Base-by-base conservation (phyloP, 306 rosid species). In the Fagus sylvatica region DNA sequence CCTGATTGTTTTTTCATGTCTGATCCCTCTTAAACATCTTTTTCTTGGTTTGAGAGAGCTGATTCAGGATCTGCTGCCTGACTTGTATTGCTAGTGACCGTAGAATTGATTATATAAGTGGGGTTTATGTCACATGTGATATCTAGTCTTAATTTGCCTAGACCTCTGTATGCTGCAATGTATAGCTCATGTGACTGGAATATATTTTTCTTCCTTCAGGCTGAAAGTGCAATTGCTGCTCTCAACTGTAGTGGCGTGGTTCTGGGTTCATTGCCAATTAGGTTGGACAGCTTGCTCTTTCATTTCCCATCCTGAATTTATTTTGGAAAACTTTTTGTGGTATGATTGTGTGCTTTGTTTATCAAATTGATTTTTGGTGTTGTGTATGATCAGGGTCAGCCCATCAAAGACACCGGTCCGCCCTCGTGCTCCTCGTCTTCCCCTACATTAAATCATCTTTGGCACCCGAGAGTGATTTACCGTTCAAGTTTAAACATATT, bases 181-280 rank as follows among this genome's bases (percentile, higher is more conserved):
- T 19, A 17, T 59, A 74, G 41, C 34, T 22, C 17, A 8, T 37
- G 36, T 5, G 6, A n/a, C 10, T 10, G 33, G 53, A 32, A 57
- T 1, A 48, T 16, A 34, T 17, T 53, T 49, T 65, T 62, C 34
- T 37, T 51, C 43, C 76, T 76, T 78, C 93, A 94, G 98, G 98
- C 98, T 77, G 97, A 95, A 77, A 91, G 98, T 86, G 99, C 99
- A 77, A 95, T 95, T 87, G 94, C 94, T 6, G 98, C 99, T 77
- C 94, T 95, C 66, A 95, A 93, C 89, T 95, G 99, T 70, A 93
- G 99, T 43, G 99, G 99, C 28, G 96, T 91, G 85, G 88, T 95
- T 80, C 80, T 95, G 90, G 98, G 99, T 61, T 71, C 97, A 40
- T 87, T 91, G 77, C 99, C 99, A 30, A 95, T 95, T 88, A 95